These are phyloP conservation scores for Zygoascus ofunaensis DNA, from an alignment of 805 yeast genomes.

Conservation along the genomic window DNA sequence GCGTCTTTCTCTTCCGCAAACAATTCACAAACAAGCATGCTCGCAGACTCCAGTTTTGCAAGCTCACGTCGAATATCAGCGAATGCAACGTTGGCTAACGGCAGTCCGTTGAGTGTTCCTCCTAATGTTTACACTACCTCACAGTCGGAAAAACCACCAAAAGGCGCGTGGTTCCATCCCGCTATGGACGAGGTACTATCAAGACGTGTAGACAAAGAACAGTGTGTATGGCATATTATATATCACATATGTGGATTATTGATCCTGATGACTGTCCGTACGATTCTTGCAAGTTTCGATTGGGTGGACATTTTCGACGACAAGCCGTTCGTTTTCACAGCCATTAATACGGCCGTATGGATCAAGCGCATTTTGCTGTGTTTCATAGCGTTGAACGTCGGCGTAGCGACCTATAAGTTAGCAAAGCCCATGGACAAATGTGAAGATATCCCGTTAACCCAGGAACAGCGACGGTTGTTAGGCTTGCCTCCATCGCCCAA, in stretches of 20 bases:
- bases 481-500: conserved; percentile 22
- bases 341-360: conserved; percentile 10
- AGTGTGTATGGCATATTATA: conserved; percentile 29
- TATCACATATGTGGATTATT: conserved; percentile 27
- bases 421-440: conserved; percentile 15
- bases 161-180: conserved; percentile 22
- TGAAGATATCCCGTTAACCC: conserved; percentile 21
- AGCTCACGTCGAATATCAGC: conserved; percentile 1
- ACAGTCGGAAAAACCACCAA: conserved; percentile 12
- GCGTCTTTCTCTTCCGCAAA: background rate
- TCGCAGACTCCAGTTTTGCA: background rate
- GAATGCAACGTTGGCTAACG: background rate
- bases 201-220: conserved; percentile 36
- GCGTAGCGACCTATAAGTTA: conserved; percentile 9
- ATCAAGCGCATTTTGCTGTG: conserved; percentile 11
- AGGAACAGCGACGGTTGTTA: conserved; percentile 22
- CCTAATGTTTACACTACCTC: conserved; percentile 15
- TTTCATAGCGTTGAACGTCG: conserved; percentile 17
- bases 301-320: conserved; percentile 9
- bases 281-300: conserved; percentile 12
- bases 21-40: background rate
- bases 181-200: conserved; percentile 22
- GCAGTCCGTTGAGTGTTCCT: conserved; percentile 1
- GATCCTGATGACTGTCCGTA: conserved; percentile 3
- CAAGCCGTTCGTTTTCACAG: background rate